Conservation (phyloP, 441 rosid species). For the Syzygium syzygioides region DNA sequence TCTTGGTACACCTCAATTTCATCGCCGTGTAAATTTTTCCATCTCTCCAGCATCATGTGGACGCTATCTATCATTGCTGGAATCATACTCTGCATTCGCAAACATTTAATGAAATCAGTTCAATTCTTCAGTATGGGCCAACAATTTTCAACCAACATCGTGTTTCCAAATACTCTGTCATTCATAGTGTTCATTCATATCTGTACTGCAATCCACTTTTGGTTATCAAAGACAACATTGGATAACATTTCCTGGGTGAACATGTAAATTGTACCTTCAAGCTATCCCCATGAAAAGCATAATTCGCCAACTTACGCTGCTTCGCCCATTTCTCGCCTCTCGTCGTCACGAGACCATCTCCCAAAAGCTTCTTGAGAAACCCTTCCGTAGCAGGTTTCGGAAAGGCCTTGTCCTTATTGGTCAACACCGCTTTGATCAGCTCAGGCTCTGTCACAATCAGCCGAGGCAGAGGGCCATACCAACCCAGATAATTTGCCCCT, state of each 20-base stretch:
- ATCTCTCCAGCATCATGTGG: slow-evolving; percentile 9
- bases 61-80: slow-evolving; percentile 8
- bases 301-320: slow-evolving; percentile 27
- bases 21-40: slow-evolving; percentile 1
- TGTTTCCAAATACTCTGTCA: not conserved
- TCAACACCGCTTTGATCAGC: slow-evolving; percentile 25
- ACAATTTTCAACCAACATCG: not conserved
- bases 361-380: slow-evolving; percentile 22
- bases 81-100: slow-evolving; percentile 17
- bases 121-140: not conserved
- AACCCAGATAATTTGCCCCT: slow-evolving; percentile 25
- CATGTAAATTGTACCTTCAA: slow-evolving; percentile 17
- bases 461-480: slow-evolving; percentile 25
- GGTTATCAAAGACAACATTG: not conserved
- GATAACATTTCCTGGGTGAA: not conserved
- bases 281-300: slow-evolving; percentile 30
- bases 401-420: slow-evolving; percentile 19
- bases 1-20: slow-evolving; percentile 31
- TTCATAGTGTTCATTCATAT: not conserved
- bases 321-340: slow-evolving; percentile 33
- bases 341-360: slow-evolving; percentile 25
- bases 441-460: slow-evolving; percentile 23
- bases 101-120: not conserved
- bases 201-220: not conserved
- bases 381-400: not conserved